phyloP scores from a whole-genome alignment of 495 filamentous ascomycete species.

The Tuber borchii region DNA sequence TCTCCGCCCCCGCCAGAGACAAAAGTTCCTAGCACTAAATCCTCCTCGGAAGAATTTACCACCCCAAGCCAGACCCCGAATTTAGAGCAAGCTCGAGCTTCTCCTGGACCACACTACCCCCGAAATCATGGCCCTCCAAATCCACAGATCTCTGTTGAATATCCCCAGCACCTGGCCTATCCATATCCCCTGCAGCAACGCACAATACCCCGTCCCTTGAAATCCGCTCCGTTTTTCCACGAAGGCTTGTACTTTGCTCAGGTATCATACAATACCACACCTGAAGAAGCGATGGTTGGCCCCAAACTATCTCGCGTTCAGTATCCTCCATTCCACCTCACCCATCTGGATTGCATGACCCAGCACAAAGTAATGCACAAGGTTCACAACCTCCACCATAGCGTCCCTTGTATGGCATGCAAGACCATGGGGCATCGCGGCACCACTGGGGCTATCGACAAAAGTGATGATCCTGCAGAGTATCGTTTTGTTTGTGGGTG shows the following conservation, averaged over 20 bases:
- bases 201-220: background rate
- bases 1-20: background rate
- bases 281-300: background rate
- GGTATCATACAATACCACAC: background rate
- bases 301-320: background rate
- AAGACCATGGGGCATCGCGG: background rate
- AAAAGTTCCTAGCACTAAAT: background rate
- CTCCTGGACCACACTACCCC: background rate
- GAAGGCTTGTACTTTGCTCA: conserved; percentile 1
- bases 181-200: background rate
- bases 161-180: background rate
- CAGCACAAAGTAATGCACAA: background rate
- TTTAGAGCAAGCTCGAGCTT: background rate
- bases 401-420: background rate
- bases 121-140: background rate
- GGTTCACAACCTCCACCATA: background rate
- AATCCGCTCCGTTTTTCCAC: background rate
- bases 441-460: background rate
- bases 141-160: background rate
- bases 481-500: conserved; percentile 1
- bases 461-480: background rate
- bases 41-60: background rate
- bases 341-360: background rate
- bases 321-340: background rate
- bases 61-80: background rate